phyloP scores from a whole-genome alignment of 1,284 basidiomycete genomes.

The Leccinum subrobustum region DNA sequence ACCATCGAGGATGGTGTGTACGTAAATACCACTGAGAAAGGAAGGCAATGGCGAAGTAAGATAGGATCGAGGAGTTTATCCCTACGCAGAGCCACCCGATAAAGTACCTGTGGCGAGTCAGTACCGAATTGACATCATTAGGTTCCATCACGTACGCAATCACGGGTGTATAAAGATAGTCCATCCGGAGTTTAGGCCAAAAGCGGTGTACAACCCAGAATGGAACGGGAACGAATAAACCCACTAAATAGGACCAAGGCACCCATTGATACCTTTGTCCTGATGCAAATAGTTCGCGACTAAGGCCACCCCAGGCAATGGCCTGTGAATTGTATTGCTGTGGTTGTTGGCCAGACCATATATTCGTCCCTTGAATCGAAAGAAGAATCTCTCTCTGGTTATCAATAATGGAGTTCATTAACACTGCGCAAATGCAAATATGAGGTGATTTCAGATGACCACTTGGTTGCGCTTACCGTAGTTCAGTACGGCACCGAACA shows the following conservation, averaged over 20 bases:
- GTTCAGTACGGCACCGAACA: constrained; percentile 49
- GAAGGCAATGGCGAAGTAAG: constrained; percentile 49
- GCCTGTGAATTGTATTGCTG: constrained; percentile 63
- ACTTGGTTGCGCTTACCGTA: constrained; percentile 37
- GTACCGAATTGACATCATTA: neutral
- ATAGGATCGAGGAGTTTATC: constrained; percentile 45
- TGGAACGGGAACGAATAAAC: constrained; percentile 51
- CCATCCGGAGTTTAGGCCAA: constrained; percentile 40
- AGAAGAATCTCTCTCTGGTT: constrained; percentile 50
- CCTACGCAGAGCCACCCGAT: constrained; percentile 51
- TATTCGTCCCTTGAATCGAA: constrained; percentile 48
- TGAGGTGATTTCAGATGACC: neutral
- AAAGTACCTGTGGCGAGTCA: constrained; percentile 31
- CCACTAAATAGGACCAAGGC: constrained; percentile 53
- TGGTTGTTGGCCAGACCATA: constrained; percentile 60
- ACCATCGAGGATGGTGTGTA: constrained; percentile 56
- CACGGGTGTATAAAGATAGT: constrained; percentile 47
- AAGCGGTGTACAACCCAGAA: constrained; percentile 53
- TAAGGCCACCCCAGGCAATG: constrained; percentile 64
- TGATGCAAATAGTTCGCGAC: constrained; percentile 53
- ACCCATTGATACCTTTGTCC: constrained; percentile 58
- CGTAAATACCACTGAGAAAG: constrained; percentile 58
- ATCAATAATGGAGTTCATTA: constrained; percentile 62
- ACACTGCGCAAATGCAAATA: constrained; percentile 19
- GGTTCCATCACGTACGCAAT: constrained; percentile 34